Conservation (phyloP, 495 filamentous ascomycete species). For the Lasiosphaeria ovina region DNA sequence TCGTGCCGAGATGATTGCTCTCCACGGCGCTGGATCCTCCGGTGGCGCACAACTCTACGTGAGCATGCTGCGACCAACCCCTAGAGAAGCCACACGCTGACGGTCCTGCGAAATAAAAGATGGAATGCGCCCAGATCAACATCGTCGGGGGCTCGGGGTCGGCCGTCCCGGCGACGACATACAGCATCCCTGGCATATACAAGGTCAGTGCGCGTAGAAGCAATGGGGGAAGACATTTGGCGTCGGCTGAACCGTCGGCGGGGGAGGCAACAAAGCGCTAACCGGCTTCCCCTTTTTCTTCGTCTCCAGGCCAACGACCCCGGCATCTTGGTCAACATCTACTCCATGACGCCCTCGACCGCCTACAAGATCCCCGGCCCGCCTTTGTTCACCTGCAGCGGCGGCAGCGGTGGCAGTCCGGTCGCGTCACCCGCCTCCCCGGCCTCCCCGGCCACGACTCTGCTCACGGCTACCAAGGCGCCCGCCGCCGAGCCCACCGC, state of each 20-base stretch:
- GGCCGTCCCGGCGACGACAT: constrained; percentile 33
- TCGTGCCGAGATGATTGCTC: constrained; percentile 45
- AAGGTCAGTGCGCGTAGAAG: constrained; percentile 12
- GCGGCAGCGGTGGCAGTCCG: constrained; percentile 21
- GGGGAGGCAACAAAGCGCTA: too few species aligned
- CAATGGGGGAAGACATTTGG: too few species aligned
- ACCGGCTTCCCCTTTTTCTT: background rate
- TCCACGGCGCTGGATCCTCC: constrained; percentile 40
- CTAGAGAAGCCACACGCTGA: background rate
- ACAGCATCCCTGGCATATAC: constrained; percentile 48
- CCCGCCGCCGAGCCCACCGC: constrained; percentile 8
- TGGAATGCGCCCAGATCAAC: constrained; percentile 53
- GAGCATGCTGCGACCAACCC: background rate
- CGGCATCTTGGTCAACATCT: constrained; percentile 40
- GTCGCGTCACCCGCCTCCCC: constrained; percentile 25
- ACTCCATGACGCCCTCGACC: constrained; percentile 30
- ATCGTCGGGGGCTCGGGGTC: constrained; percentile 40
- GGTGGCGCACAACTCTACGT: constrained; percentile 53
- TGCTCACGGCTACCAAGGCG: constrained; percentile 15
- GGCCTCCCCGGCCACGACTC: constrained; percentile 25
- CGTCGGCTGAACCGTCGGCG: too few species aligned
- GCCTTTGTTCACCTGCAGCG: constrained; percentile 31
- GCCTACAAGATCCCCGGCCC: constrained; percentile 38
- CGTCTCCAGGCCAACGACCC: constrained; percentile 28
- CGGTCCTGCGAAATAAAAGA: constrained; percentile 18